phyloP scores from a whole-genome alignment of 1,284 basidiomycete genomes.

The Naganishia cerealis region DNA sequence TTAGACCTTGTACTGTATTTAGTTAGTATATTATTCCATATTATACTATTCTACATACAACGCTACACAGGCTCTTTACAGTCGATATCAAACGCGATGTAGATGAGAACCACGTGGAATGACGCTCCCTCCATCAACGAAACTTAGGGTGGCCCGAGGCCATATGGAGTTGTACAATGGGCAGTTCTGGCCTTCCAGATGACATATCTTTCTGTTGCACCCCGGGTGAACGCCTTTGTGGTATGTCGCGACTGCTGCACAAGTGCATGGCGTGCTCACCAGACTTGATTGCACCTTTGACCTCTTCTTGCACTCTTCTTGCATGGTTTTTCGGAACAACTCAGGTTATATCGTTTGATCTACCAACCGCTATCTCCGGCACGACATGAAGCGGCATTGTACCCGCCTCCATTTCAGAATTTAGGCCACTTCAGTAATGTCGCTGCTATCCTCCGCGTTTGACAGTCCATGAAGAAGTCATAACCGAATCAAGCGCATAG shows the following conservation, averaged over 20 bases:
- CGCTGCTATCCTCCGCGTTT: no score
- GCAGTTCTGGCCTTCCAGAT: neutral
- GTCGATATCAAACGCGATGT: conserved; percentile 2
- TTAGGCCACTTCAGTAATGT: neutral
- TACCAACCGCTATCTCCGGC: neutral
- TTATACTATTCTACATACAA: no score
- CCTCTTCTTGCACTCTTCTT: neutral
- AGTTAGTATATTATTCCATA: no score
- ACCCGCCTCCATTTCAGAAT: neutral
- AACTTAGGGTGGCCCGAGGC: neutral
- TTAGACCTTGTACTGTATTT: no score
- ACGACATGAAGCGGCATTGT: neutral
- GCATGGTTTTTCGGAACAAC: no score
- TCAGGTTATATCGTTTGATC: neutral
- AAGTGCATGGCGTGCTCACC: neutral
- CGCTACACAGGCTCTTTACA: no score
- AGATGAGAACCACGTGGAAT: no score
- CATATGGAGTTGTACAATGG: neutral
- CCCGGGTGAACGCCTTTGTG: neutral
- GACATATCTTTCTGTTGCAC: neutral
- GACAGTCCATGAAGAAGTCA: no score
- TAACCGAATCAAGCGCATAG: no score
- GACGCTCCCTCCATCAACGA: no score
- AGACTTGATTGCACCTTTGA: neutral
- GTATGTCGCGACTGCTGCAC: neutral